These are phyloP conservation scores for Biancaea sappan DNA, from an alignment of 306 rosid genomes.

Conservation along the genomic window DNA sequence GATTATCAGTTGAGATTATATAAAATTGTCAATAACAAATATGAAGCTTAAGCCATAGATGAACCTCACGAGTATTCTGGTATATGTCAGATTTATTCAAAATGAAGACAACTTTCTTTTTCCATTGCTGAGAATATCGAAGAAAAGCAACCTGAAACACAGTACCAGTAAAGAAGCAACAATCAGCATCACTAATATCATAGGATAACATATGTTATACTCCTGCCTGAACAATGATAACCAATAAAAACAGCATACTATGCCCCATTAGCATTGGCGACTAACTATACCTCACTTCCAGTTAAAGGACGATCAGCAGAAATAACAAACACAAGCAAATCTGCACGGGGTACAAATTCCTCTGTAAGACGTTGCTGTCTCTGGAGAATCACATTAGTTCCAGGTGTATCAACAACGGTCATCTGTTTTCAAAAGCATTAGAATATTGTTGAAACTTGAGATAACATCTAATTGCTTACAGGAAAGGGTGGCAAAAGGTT, in stretches of 20 bases:
- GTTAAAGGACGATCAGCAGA: conserved; percentile 98
- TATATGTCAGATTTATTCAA: conserved; percentile 93
- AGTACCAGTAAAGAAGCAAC: conserved; percentile 2
- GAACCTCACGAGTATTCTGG: conserved; percentile 74
- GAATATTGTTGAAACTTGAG: conserved; percentile 30
- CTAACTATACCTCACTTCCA: conserved; percentile 85
- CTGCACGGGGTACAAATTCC: conserved; percentile 99
- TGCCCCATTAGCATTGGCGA: conserved; percentile 14
- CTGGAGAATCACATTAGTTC: conserved; percentile 97
- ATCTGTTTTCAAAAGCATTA: conserved; percentile 58
- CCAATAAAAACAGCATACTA: conserved; percentile 3
- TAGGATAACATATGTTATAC: background rate
- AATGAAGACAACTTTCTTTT: conserved; percentile 92
- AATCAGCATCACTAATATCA: conserved; percentile 25
- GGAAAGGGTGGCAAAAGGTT: conserved; percentile 1
- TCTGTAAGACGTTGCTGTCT: conserved; percentile 96
- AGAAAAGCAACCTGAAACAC: conserved; percentile 81
- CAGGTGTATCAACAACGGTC: conserved; percentile 94
- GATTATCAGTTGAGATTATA: conserved; percentile 27
- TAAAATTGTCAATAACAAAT: conserved; percentile 16
- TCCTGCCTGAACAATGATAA: conserved; percentile 25
- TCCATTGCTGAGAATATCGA: conserved; percentile 96
- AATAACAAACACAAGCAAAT: conserved; percentile 89
- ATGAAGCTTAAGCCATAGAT: conserved; percentile 19
- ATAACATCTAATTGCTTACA: background rate